A percentile compares a stretch with the other conserved stretches of the same genome.
These are phyloP conservation scores for Spiromastix sp. DNA, from an alignment of 2,329 filamentous ascomycete genomes.

Conservation along the genomic window DNA sequence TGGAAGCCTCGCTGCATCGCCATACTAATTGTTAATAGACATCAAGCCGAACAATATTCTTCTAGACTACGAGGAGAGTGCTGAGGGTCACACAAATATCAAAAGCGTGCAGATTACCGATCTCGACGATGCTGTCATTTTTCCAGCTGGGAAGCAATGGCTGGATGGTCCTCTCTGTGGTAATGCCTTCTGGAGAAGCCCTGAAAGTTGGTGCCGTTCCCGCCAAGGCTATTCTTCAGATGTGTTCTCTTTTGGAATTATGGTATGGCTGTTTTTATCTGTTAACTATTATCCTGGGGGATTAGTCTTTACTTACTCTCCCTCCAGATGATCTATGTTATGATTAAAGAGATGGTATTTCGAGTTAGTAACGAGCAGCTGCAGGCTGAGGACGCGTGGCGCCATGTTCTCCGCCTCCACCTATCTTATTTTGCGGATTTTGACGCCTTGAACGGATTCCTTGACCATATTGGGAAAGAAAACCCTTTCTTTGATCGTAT, in stretches of 20 bases:
- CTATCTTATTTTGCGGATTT: conserved; percentile 39
- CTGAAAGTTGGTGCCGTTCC: conserved; percentile 24
- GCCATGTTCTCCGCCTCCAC: too few species aligned
- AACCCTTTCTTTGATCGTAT: conserved; percentile 32
- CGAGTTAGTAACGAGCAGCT: conserved; percentile 26
- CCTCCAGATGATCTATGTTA: conserved; percentile 35
- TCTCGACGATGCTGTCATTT: conserved; percentile 20
- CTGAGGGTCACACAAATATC: conserved; percentile 11
- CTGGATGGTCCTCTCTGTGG: conserved; percentile 18
- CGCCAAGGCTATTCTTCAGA: conserved; percentile 23
- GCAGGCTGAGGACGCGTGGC: too few species aligned
- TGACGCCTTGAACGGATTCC: conserved; percentile 29
- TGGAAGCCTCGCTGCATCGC: neutral
- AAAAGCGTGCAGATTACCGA: conserved; percentile 21
- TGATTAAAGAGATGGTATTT: conserved; percentile 33
- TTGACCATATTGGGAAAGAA: conserved; percentile 31
- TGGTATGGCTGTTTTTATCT: conserved; percentile 14
- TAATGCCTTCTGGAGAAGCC: conserved; percentile 26
- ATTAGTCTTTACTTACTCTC: conserved; percentile 5
- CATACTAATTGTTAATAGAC: conserved; percentile 15
- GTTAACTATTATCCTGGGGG: too few species aligned
- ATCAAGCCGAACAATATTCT: conserved; percentile 29
- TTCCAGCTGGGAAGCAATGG: conserved; percentile 17
- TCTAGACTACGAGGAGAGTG: conserved; percentile 20
- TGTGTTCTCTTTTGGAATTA: conserved; percentile 25